Percentiles rank a stretch among this genome's conserved stretches.
These are phyloP conservation scores for Neoboletus magnificus DNA, from an alignment of 768 basidiomycete genomes.

Conservation along the genomic window DNA sequence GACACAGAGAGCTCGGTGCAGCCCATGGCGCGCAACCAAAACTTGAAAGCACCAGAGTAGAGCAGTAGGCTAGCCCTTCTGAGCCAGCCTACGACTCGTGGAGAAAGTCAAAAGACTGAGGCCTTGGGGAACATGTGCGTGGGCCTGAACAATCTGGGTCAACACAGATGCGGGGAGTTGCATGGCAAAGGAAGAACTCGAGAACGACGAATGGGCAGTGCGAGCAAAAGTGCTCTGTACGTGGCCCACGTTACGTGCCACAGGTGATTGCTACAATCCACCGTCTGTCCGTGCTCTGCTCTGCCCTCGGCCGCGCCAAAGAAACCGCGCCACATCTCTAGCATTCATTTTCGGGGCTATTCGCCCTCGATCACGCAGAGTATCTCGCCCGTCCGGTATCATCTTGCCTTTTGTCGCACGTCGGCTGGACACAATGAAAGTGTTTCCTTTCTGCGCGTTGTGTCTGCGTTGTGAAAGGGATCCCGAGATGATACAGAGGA, in stretches of 20 bases:
- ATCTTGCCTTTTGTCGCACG: slow-evolving; percentile 41
- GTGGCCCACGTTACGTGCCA: slow-evolving; percentile 28
- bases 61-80: slow-evolving; percentile 17
- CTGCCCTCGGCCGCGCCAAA: slow-evolving; percentile 27
- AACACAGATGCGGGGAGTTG: slow-evolving; percentile 14
- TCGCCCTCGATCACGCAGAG: slow-evolving; percentile 17
- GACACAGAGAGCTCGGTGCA: slow-evolving; percentile 27
- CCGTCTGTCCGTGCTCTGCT: slow-evolving; percentile 41
- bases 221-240: slow-evolving; percentile 32
- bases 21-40: slow-evolving; percentile 53
- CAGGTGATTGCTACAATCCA: slow-evolving; percentile 4
- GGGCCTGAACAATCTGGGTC: slow-evolving; percentile 30
- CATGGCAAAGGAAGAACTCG: slow-evolving; percentile 6
- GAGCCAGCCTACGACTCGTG: slow-evolving; percentile 19
- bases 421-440: slow-evolving; percentile 25
- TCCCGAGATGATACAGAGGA: slow-evolving; percentile 52
- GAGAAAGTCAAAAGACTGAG: slow-evolving; percentile 44
- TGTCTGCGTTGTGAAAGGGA: slow-evolving; percentile 32
- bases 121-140: slow-evolving; percentile 40
- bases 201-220: slow-evolving; percentile 31
- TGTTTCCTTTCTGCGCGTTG: slow-evolving; percentile 24
- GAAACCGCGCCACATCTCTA: slow-evolving; percentile 53
- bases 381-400: slow-evolving; percentile 48
- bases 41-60: slow-evolving; percentile 54
- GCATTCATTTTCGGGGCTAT: slow-evolving; percentile 14